Evolutionary conservation across 768 basidiomycete species (phyloP).

Genomic region (Amanita exitialis): DNA sequence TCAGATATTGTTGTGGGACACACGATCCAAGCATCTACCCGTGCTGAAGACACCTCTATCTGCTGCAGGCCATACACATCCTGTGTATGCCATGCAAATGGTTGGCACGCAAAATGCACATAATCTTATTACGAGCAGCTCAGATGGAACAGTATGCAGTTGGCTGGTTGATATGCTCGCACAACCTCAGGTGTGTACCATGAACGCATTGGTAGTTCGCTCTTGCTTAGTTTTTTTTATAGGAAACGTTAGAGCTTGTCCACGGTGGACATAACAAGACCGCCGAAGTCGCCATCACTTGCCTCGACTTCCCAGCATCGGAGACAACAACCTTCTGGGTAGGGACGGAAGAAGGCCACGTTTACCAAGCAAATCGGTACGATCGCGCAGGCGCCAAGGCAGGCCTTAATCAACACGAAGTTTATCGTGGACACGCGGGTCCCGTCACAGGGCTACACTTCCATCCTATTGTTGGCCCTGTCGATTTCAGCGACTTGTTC

Average conservation of each 20-base stretch:
- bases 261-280: conserved; percentile 94
- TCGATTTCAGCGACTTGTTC: conserved; percentile 95
- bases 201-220: not conserved
- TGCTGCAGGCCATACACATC: conserved; percentile 95
- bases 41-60: conserved; percentile 95
- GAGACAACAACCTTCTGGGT: conserved; percentile 97
- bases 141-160: conserved; percentile 94
- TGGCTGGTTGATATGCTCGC: conserved; percentile 99
- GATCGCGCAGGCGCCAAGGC: conserved; percentile 97
- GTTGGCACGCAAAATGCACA: conserved; percentile 99
- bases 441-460: conserved; percentile 94
- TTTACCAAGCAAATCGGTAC: conserved; percentile 95
- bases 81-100: conserved; percentile 97
- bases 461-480: conserved; percentile 83
- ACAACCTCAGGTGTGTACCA: conserved; percentile 71
- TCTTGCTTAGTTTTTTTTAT: not conserved
- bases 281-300: conserved; percentile 90
- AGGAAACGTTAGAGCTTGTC: conserved; percentile 91
- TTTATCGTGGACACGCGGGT: conserved; percentile 88
- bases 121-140: conserved; percentile 93
- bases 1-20: conserved; percentile 97
- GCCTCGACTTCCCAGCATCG: conserved; percentile 89
- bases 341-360: conserved; percentile 95
- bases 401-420: conserved; percentile 85
- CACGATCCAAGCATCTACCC: conserved; percentile 90